Base-by-base conservation (phyloP, 768 basidiomycete species). In the Astraeus odoratus region DNA sequence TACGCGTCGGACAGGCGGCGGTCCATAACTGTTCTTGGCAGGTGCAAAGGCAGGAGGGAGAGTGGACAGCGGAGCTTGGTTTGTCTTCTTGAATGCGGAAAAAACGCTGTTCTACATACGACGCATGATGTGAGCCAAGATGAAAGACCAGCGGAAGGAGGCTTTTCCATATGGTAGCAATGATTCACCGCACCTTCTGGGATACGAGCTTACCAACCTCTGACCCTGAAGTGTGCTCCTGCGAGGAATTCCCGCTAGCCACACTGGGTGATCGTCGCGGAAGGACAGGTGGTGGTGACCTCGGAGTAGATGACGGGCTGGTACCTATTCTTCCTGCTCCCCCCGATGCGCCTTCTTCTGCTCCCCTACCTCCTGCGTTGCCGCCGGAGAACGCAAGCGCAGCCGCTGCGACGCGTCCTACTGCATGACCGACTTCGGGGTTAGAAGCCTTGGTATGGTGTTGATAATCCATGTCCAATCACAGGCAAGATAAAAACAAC, bases 381-480 rank as follows among this genome's bases (percentile, higher is more conserved):
- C 37, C 37, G 25, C 51, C 47, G 5, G 57, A 62, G 51, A 79
- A 74, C 26, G 74, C 68, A 8, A 70, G 57, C 16, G 77, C 70
- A 3, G 78, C 75, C 5, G 81, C 77, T 1, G 81, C 79, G 24
- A 83, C 72, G 20, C 78, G 72, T 5, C 78, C 78, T 27, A 74
- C 62, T 8, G 73, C 67, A 40, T 59, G 67, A 18, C 56, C 58
- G 8, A 69, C 51, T 38, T 75, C 72, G 26, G 66, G 67, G 50
- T 70, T 70, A 35, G 64, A 57, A 8, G 66, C 65, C 70, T 71
- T 48, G n/a, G n/a, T n/a, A n/a, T n/a, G n/a, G n/a, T n/a, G n/a
- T n/a, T n/a, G n/a, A n/a, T n/a, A n/a, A n/a, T n/a, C n/a, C n/a
- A n/a, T n/a, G n/a, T n/a, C n/a, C n/a, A n/a, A n/a, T n/a, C n/a